Base-by-base conservation (phyloP, 1,139 yeast genomes). In the Scheffersomyces quercinus region DNA sequence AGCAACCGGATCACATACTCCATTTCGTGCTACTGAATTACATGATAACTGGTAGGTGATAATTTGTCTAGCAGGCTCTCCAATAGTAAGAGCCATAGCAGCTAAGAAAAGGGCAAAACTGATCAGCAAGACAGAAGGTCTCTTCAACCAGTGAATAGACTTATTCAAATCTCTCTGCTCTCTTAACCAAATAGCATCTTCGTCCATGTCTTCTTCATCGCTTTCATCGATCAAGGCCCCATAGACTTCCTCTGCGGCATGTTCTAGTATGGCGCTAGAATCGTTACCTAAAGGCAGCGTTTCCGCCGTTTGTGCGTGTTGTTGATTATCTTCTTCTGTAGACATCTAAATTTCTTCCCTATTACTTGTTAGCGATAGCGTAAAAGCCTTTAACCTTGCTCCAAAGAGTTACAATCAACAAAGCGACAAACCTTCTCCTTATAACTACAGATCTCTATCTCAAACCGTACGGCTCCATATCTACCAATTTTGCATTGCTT, bases 121-220 rank as follows among this genome's bases (percentile, higher is more conserved):
- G 5, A 28, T 33, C 40, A 37, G 31, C 7, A 16, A 26, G n/a
- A 36, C 40, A 8, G 43, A 37, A n/a, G 43, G 43, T n/a, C 43
- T 24, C 28, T 30, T 36, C 12, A 34, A 40, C 39, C 37, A 36
- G 20, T 36, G 40, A 15, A 37, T 9, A 34, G 29, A 14, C 26
- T 33, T 15, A 13, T 35, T n/a, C 36, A 29, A 13, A 31, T 29
- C 9, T 16, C 41, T 15, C 31, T 26, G 29, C 35, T 36, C 14
- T 11, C 41, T 15, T n/a, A 31, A 8, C 35, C 35, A 31, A 10
- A 39, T 14, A 5, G 41, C 37, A n/a, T 39, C 41, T 20, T 39
- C 41, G 8, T 34, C 37, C 24, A 11, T 14, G n/a, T n/a, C 36
- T 20, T 39, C 30, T 28, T 35, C 46, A 7, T 36, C 46, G 20